Conservation (phyloP, 2,329 filamentous ascomycete species). For the Trichophyton simii region DNA sequence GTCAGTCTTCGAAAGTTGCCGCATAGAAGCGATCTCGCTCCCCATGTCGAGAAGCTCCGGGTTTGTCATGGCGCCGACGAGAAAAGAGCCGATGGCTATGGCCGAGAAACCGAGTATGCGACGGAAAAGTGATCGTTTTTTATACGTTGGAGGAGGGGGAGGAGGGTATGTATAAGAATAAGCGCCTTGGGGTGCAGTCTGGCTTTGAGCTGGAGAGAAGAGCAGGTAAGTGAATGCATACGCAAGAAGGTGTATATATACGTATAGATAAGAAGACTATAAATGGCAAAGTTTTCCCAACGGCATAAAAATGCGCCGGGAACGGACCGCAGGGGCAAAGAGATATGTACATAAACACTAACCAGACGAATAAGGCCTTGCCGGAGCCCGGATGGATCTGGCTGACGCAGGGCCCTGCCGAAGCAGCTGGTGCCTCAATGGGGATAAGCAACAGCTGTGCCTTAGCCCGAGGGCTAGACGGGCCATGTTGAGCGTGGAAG, state of each 20-base stretch:
- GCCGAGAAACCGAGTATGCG: constrained; percentile 26
- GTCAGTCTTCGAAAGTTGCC: constrained; percentile 51
- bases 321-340: background rate
- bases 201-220: background rate
- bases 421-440: background rate
- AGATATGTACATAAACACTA: background rate
- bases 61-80: constrained; percentile 21
- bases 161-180: background rate
- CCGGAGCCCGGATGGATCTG: constrained; percentile 1
- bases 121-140: constrained; percentile 22
- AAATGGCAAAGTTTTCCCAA: background rate
- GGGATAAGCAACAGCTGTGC: background rate
- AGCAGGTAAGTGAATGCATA: too few relatives aligned
- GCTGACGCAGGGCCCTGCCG: background rate
- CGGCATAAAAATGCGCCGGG: background rate
- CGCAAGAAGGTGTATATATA: background rate
- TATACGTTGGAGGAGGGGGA: constrained; percentile 9
- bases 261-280: background rate
- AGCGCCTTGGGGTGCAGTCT: background rate
- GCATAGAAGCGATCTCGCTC: constrained; percentile 30
- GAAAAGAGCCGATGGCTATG: constrained; percentile 25
- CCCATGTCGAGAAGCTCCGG: constrained; percentile 17
- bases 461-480: background rate
- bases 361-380: constrained; percentile 8
- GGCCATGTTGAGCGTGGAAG: background rate